Base-by-base conservation (phyloP, 805 yeast genomes). In the Komagataella ulmi region DNA sequence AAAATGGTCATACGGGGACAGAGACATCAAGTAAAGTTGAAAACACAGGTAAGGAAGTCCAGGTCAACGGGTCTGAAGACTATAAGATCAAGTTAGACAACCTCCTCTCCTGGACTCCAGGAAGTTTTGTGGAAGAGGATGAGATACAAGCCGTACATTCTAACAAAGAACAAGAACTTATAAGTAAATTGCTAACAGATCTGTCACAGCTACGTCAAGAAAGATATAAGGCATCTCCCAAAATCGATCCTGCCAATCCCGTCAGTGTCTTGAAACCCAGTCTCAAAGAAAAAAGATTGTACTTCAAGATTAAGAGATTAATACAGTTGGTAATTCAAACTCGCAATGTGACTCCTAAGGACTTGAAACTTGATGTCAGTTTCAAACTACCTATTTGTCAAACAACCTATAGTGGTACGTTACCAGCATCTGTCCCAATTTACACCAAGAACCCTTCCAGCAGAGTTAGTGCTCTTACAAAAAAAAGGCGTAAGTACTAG, bases 361-460 rank as follows among this genome's bases (percentile, higher is more conserved):
- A 62, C 24, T 49, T 70, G 70, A 69, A 60, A 51, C 46, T 72
- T 49, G 55, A 74, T 54, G 55, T 74, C 52, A 56, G 64, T 62
- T 5, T 64, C 59, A 55, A 66, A 58, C 23, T 90, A 48, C 95
- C 96, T 0, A 82, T 85, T 0, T 72, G 85, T 52, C 80, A 80
- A 61, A 77, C 81, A 21, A 87, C 83, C 56, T 89, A 87, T 60
- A 68, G 77, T 44, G 97, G 97, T 48, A 75, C 84, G 1, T 72
- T 90, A 60, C 97, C 97, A 1, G 85, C 86, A 1, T 67, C 74
- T 12, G 52, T 57, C 7, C 46, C 46, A 17, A 44, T 44, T 44
- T 44, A 17, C 46, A 44, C 23, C 14, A 44, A 44, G 23, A 44
- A 19, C 12, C 46, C 23, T 10, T 44, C 46, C 23, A 19, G 23